A percentile compares a stretch with the other conserved stretches of the same genome.
phyloP scores from a whole-genome alignment of 495 filamentous ascomycete species.

The Penicillium angulare region DNA sequence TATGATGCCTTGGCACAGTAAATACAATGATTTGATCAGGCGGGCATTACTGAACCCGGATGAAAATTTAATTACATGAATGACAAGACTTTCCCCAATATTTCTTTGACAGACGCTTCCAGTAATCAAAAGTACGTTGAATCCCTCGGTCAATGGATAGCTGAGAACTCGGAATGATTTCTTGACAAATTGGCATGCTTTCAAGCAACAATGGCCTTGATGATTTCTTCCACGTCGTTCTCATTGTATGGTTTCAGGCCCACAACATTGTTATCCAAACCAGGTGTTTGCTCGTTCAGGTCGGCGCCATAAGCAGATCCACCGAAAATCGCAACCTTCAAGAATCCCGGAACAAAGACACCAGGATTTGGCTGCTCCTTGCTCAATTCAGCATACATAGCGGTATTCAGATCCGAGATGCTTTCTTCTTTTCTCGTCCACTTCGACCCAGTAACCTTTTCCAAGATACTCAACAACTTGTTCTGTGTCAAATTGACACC shows the following conservation, averaged over 20 bases:
- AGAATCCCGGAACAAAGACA: background rate
- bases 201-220: background rate
- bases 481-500: conserved; percentile 6
- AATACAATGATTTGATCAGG: background rate
- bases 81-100: too few relatives aligned
- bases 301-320: background rate
- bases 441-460: background rate
- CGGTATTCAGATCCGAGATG: background rate
- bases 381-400: background rate
- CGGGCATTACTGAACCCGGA: background rate
- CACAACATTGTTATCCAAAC: background rate
- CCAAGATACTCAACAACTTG: background rate
- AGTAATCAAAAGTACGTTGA: too few relatives aligned
- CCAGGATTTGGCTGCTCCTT: conserved; percentile 1
- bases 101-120: too few relatives aligned
- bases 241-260: background rate
- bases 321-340: conserved; percentile 1
- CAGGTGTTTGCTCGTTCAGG: background rate
- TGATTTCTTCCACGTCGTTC: background rate
- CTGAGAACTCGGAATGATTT: background rate
- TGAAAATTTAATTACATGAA: background rate
- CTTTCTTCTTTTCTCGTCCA: background rate
- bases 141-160: too few relatives aligned
- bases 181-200: background rate
- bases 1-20: conserved; percentile 25